Conservation (phyloP, 345 rosid genomes). For the Rhodomyrtus tomentosa region DNA sequence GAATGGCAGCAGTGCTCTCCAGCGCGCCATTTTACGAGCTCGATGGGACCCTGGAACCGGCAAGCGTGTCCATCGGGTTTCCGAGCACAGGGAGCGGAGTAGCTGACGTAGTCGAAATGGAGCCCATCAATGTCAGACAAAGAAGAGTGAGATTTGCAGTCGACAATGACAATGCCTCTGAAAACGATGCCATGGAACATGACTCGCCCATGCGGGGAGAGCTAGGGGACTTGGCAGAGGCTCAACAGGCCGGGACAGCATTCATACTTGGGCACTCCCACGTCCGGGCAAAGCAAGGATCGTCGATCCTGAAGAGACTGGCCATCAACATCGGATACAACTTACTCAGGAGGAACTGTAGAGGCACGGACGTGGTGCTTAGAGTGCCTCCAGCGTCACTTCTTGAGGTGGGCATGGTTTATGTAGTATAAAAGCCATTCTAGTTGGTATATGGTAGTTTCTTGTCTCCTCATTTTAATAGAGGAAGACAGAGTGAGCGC, state of each 20-base stretch:
- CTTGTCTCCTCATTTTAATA: not conserved
- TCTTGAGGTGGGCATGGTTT: slow-evolving; percentile 96
- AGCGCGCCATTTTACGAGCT: slow-evolving; percentile 42
- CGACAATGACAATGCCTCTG: not conserved
- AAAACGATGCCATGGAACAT: slow-evolving; percentile 1
- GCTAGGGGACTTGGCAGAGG: slow-evolving; percentile 57
- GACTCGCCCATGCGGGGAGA: slow-evolving; percentile 41
- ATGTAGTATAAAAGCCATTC: slow-evolving; percentile 34
- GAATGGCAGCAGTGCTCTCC: slow-evolving; percentile 27
- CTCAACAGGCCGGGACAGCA: slow-evolving; percentile 77
- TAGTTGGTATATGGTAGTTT: not conserved
- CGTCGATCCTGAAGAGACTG: slow-evolving; percentile 60
- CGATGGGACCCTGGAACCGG: slow-evolving; percentile 51
- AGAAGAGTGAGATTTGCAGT: slow-evolving; percentile 68
- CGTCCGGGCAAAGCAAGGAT: slow-evolving; percentile 89
- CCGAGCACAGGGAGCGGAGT: slow-evolving; percentile 52
- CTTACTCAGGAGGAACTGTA: slow-evolving; percentile 81
- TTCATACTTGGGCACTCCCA: slow-evolving; percentile 92
- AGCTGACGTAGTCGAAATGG: slow-evolving; percentile 53
- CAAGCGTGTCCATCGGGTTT: slow-evolving; percentile 61
- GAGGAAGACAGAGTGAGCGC: not conserved
- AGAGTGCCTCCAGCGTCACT: slow-evolving; percentile 86
- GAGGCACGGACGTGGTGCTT: slow-evolving; percentile 86
- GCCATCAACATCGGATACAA: slow-evolving; percentile 79
- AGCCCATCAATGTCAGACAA: slow-evolving; percentile 10